Percentiles rank a stretch among this genome's conserved stretches.
phyloP scores from a whole-genome alignment of 257 asterid species.

The Euphrasia confusa region DNA sequence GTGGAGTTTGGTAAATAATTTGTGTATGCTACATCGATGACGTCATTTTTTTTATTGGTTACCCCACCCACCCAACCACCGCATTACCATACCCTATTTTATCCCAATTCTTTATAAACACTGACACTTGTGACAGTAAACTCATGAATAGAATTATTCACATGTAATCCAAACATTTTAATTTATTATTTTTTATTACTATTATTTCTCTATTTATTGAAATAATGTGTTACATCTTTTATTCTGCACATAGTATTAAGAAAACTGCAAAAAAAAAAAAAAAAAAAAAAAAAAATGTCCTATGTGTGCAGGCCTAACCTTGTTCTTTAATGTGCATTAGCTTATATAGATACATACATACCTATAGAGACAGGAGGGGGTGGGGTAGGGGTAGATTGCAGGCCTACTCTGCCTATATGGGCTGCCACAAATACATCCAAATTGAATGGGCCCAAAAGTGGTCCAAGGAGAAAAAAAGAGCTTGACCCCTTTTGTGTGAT shows the following conservation, averaged over 20 bases:
- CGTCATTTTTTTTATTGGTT: no score
- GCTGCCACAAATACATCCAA: conserved; percentile 7
- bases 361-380: neutral
- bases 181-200: no score
- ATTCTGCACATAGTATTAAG: no score
- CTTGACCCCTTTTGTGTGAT: conserved; percentile 20
- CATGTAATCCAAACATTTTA: no score
- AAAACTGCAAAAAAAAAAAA: no score
- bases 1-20: no score
- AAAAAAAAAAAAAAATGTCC: no score
- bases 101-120: neutral
- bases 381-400: neutral
- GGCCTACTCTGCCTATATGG: neutral
- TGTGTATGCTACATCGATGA: no score
- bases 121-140: neutral
- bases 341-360: neutral
- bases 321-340: conserved; percentile 6
- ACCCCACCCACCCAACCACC: no score
- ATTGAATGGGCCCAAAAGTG: conserved; percentile 30
- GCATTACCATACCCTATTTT: neutral
- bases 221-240: no score
- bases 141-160: neutral
- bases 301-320: no score
- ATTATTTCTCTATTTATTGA: no score
- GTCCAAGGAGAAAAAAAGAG: conserved; percentile 22